Percentiles rank a stretch among this genome's conserved stretches.
These are phyloP conservation scores for Neolentinus lepideus DNA, from an alignment of 1,284 basidiomycete genomes.

Conservation along the genomic window DNA sequence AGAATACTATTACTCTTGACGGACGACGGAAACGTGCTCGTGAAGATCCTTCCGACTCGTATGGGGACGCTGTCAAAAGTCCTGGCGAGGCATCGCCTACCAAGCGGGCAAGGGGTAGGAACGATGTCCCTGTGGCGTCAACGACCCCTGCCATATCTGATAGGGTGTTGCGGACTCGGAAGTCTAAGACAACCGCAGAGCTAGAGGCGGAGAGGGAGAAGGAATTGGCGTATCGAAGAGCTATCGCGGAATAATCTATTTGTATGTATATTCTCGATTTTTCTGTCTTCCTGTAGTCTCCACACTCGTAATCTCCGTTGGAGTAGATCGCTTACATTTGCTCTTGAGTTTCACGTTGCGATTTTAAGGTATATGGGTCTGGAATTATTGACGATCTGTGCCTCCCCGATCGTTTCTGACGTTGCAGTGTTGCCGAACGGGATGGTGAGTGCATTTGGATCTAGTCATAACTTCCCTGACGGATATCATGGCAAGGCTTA, in stretches of 20 bases:
- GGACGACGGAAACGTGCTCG: constrained; percentile 1
- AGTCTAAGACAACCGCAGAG: constrained; percentile 39
- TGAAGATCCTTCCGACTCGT: neutral
- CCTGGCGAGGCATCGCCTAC: constrained; percentile 8
- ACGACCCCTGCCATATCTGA: constrained; percentile 23
- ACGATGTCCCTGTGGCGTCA: constrained; percentile 9
- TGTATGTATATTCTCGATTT: neutral
- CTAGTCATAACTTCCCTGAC: too few relatives aligned
- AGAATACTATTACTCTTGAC: neutral
- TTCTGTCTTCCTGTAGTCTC: too few relatives aligned
- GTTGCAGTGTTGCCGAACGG: too few relatives aligned
- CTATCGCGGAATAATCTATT: constrained; percentile 27
- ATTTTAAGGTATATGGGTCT: too few relatives aligned
- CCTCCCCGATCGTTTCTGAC: too few relatives aligned
- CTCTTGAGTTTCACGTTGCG: too few relatives aligned
- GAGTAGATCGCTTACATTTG: too few relatives aligned
- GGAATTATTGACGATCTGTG: too few relatives aligned
- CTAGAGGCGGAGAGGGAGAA: constrained; percentile 37
- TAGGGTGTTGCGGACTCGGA: constrained; percentile 45
- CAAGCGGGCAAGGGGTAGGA: constrained; percentile 16
- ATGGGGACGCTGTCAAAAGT: neutral
- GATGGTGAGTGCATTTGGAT: too few relatives aligned
- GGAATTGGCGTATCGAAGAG: constrained; percentile 41
- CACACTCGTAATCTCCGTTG: too few relatives aligned
- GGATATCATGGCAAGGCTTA: too few relatives aligned